These are phyloP conservation scores for Hysterangium stoloniferum DNA, from an alignment of 768 basidiomycete genomes.

Conservation along the genomic window DNA sequence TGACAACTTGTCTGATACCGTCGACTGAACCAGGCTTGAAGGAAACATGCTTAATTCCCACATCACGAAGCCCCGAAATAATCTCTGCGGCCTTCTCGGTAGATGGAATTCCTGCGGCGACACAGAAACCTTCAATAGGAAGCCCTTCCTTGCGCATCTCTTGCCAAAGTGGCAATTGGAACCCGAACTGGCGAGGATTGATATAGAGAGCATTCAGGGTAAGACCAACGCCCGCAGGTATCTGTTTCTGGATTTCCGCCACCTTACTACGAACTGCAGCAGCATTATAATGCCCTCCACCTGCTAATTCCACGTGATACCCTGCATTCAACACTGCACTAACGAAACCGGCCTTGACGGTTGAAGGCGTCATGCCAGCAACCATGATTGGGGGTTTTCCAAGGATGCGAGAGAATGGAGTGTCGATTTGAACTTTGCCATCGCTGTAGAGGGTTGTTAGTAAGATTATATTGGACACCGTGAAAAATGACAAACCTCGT, in stretches of 20 bases:
- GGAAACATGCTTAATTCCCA: conserved; percentile 91
- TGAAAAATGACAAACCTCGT: conserved; percentile 54
- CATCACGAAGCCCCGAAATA: conserved; percentile 68
- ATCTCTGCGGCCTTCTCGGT: conserved; percentile 98
- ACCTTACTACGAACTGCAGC: conserved; percentile 85
- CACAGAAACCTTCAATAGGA: conserved; percentile 97
- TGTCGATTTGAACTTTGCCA: conserved; percentile 88
- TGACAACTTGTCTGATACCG: conserved; percentile 94
- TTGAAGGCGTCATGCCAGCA: conserved; percentile 97
- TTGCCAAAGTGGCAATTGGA: conserved; percentile 98
- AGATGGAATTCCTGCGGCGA: conserved; percentile 94
- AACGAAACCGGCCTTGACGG: conserved; percentile 93
- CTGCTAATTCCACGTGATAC: conserved; percentile 94
- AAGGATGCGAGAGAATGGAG: conserved; percentile 90
- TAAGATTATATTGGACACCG: neutral
- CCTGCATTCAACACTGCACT: conserved; percentile 88
- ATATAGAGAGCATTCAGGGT: conserved; percentile 96
- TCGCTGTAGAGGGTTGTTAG: conserved; percentile 45
- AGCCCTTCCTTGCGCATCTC: conserved; percentile 94
- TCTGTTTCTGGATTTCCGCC: conserved; percentile 79
- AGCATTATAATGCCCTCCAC: conserved; percentile 95
- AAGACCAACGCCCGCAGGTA: conserved; percentile 84
- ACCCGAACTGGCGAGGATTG: conserved; percentile 93
- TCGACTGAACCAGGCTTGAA: conserved; percentile 99
- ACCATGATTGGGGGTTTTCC: conserved; percentile 99